phyloP scores from a whole-genome alignment of 805 yeast genomes.

The Cyberlindnera galapagoensis region DNA sequence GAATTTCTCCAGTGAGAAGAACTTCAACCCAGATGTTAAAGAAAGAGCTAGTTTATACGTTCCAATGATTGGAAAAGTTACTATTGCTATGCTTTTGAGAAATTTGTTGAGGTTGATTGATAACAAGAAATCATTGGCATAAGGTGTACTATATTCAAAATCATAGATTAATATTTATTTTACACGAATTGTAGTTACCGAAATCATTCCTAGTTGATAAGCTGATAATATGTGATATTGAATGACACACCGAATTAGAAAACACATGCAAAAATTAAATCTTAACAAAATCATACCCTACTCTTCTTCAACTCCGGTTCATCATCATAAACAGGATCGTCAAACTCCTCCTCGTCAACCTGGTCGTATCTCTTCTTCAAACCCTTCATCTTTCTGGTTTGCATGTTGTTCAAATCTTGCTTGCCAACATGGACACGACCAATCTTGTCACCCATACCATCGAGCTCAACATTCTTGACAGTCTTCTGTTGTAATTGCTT shows the following conservation, averaged over 20 bases:
- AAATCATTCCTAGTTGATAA: not conserved
- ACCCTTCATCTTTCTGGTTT: slow-evolving; percentile 98
- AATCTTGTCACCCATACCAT: slow-evolving; percentile 90
- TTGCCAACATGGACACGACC: slow-evolving; percentile 95
- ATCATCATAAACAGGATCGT: slow-evolving; percentile 40
- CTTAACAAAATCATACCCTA: slow-evolving; percentile 9
- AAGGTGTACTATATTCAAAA: no score
- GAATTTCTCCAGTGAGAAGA: slow-evolving; percentile 84
- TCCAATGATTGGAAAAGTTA: slow-evolving; percentile 94
- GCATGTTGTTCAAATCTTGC: slow-evolving; percentile 85
- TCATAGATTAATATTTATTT: no score
- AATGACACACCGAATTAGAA: not conserved
- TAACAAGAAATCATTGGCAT: slow-evolving; percentile 36
- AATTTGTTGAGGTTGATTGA: slow-evolving; percentile 77
- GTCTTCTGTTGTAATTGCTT: slow-evolving; percentile 74
- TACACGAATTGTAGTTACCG: not conserved
- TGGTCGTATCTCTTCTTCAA: slow-evolving; percentile 84
- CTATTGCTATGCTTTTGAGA: slow-evolving; percentile 89
- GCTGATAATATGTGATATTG: not conserved
- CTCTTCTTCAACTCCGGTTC: slow-evolving; percentile 28
- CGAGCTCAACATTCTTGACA: slow-evolving; percentile 85
- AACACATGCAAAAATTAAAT: slow-evolving; percentile 1
- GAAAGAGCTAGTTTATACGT: slow-evolving; percentile 85
- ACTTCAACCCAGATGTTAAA: slow-evolving; percentile 79
- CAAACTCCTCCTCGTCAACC: slow-evolving; percentile 40